Base-by-base conservation (phyloP, 1,284 basidiomycete species). In the Porphyrellus sp. region DNA sequence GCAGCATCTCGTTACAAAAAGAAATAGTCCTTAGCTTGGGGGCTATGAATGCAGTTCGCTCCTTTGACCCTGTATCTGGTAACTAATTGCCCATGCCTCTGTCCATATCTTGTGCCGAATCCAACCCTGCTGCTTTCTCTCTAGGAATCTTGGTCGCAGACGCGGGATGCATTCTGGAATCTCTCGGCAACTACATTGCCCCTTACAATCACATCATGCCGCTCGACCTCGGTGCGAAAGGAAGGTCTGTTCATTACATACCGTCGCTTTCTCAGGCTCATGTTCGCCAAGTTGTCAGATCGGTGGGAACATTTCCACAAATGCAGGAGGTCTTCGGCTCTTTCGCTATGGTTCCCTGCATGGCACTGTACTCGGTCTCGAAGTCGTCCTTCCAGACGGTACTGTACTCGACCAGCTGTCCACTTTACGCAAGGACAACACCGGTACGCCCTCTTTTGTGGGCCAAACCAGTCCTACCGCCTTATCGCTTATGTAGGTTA, bases 381-480 rank as follows among this genome's bases (percentile, higher is more conserved):
- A 99, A 69, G 94, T 96, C 20, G 97, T 99, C 8, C 77, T 99
- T 27, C 91, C 97, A 1, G 92, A 99, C 64, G 94, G 97, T n/a
- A 92, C 90, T n/a, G 81, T 99, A 54, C 80, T 96, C 54, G 86
- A 95, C 63, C 87, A 89, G 58, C 72, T 95, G 31, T 84, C 88
- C 8, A 83, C 86, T 27, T 74, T 99, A 53, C 83, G 97, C 44
- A 99, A 99, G 74, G 97, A 99, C 72, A 99, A 99, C 71, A 99
- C 97, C 3, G 95, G 93, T 89, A 52, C 55, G 78, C 64, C 28
- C 11, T 18, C 49, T 45, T 8, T 18, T 12, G 24, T 46, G 15
- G 9, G 5, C 13, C 4, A 35, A n/a, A 31, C n/a, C 1, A 8
- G 2, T 31, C 18, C 3, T 5, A 30, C 15, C 5, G 16, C 38